phyloP scores from a whole-genome alignment of 2,329 filamentous ascomycete genomes.

The Colletotrichum lentis region DNA sequence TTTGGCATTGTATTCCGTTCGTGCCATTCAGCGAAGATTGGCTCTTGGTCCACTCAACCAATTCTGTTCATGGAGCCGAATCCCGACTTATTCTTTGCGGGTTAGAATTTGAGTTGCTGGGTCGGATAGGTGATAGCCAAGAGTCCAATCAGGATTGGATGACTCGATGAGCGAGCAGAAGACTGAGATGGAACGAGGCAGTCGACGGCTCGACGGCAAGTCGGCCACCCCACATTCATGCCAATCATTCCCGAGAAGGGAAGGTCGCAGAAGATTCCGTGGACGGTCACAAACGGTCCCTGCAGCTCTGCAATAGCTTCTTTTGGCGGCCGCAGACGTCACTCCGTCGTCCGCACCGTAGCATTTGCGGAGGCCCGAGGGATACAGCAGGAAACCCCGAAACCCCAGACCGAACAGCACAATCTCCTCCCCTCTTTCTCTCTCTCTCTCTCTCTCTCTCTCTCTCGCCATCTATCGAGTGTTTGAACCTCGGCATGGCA shows the following conservation, averaged over 20 bases:
- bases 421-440: too few species aligned
- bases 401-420: slow-evolving; percentile 12
- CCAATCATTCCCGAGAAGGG: not conserved
- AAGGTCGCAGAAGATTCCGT: slow-evolving; percentile 10
- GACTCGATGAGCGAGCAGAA: not conserved
- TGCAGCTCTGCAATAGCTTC: not conserved
- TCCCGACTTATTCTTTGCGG: too few species aligned
- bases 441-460: too few species aligned
- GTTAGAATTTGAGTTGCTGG: too few species aligned
- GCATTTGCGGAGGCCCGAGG: slow-evolving; percentile 8
- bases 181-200: not conserved
- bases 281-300: not conserved
- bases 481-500: slow-evolving; percentile 24
- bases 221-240: not conserved
- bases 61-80: not conserved
- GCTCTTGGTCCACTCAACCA: not conserved
- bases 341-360: not conserved
- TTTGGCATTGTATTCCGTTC: not conserved
- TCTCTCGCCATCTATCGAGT: too few species aligned
- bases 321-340: not conserved
- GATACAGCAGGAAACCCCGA: not conserved
- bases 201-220: slow-evolving; percentile 4
- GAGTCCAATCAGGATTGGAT: too few species aligned
- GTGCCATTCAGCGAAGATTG: not conserved
- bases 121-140: not conserved